Conservation (phyloP, 768 basidiomycete genomes). For the Xerocomus brunneocitrinus region DNA sequence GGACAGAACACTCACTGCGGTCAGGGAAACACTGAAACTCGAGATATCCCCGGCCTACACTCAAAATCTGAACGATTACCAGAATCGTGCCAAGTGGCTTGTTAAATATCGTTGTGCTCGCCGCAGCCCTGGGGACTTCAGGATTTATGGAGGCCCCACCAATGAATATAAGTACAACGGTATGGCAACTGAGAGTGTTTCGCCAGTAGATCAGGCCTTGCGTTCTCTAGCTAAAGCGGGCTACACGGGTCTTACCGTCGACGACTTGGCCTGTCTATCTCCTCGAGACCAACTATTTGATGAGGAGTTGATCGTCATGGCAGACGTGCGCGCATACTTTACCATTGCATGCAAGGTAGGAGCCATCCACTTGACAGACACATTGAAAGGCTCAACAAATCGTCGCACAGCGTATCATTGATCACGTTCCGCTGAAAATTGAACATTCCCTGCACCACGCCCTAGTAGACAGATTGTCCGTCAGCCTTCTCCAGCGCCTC, state of each 20-base stretch:
- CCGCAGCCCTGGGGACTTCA: neutral
- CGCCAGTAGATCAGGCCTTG: constrained; percentile 18
- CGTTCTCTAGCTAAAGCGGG: constrained; percentile 28
- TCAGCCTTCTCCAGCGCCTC: constrained; percentile 33
- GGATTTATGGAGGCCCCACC: neutral
- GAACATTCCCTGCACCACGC: constrained; percentile 42
- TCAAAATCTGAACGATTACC: constrained; percentile 27
- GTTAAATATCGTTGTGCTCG: constrained; percentile 20
- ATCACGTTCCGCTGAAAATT: constrained; percentile 48
- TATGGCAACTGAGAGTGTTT: neutral
- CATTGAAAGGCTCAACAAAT: neutral
- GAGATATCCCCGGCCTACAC: constrained; percentile 41
- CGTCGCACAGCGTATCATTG: constrained; percentile 46
- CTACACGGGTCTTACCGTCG: constrained; percentile 16
- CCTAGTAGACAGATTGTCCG: constrained; percentile 34
- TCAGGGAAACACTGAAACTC: constrained; percentile 34
- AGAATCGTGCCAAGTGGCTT: constrained; percentile 23
- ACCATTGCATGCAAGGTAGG: constrained; percentile 51
- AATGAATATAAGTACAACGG: too few species aligned
- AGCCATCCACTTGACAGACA: neutral
- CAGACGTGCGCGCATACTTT: constrained; percentile 53
- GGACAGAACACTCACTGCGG: constrained; percentile 13
- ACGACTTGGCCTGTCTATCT: constrained; percentile 27
- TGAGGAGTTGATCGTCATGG: constrained; percentile 49
- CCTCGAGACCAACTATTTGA: constrained; percentile 26